phyloP scores from a whole-genome alignment of 345 rosid species.

The Hypericum perforatum region DNA sequence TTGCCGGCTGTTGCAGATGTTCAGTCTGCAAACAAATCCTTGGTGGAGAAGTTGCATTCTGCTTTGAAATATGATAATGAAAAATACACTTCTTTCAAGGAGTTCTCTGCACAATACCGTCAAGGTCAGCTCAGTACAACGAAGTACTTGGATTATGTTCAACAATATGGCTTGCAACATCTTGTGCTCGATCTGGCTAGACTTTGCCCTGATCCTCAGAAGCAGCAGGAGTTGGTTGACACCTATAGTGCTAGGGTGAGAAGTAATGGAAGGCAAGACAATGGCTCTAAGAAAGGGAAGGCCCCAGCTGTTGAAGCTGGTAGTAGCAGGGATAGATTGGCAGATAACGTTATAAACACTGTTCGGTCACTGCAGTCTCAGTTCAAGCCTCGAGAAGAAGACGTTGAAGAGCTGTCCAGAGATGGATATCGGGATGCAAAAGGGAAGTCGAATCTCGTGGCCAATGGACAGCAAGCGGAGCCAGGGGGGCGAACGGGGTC shows the following conservation, averaged over 20 bases:
- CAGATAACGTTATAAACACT: slow-evolving; percentile 46
- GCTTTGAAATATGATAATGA: slow-evolving; percentile 15
- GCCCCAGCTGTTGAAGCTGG: slow-evolving; percentile 26
- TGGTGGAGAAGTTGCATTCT: slow-evolving; percentile 18
- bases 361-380: slow-evolving; percentile 50
- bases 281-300: slow-evolving; percentile 25
- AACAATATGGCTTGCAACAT: slow-evolving; percentile 19
- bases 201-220: slow-evolving; percentile 15
- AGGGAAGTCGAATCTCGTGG: slow-evolving; percentile 37
- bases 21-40: slow-evolving; percentile 17
- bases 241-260: slow-evolving; percentile 11
- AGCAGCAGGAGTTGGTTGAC: slow-evolving; percentile 21
- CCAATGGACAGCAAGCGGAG: slow-evolving; percentile 23
- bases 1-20: slow-evolving; percentile 7
- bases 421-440: slow-evolving; percentile 48
- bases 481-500: slow-evolving; percentile 15
- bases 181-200: slow-evolving; percentile 18
- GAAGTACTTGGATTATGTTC: slow-evolving; percentile 18
- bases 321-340: slow-evolving; percentile 36
- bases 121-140: slow-evolving; percentile 10
- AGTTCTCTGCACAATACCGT: slow-evolving; percentile 13
- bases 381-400: slow-evolving; percentile 36
- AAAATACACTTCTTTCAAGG: slow-evolving; percentile 15
- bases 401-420: slow-evolving; percentile 42
- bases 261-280: slow-evolving; percentile 1